A percentile compares a stretch with the other conserved stretches of the same genome.
Conservation (phyloP, 2,329 filamentous ascomycete species). For the Fusarium haematococcum region DNA sequence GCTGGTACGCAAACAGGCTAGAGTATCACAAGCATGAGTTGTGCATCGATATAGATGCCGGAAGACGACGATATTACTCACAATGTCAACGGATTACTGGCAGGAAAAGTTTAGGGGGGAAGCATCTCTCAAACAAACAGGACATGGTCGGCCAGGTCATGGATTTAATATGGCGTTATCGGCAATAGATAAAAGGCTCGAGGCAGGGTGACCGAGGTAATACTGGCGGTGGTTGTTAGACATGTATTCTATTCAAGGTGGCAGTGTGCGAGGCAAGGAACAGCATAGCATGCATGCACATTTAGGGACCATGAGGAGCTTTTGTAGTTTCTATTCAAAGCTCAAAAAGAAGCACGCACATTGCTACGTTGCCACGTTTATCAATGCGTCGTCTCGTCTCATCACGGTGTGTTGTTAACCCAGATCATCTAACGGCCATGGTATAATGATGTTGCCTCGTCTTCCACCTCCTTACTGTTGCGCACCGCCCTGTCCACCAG, state of each 20-base stretch:
- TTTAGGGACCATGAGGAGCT: conserved; percentile 12
- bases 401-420: conserved; percentile 13
- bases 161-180: not conserved
- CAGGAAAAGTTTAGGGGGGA: not conserved
- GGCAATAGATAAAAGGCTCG: conserved; percentile 17
- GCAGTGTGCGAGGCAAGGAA: not conserved
- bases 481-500: conserved; percentile 44
- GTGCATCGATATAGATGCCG: not conserved
- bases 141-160: not conserved
- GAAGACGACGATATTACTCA: not conserved
- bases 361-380: conserved; percentile 32
- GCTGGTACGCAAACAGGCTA: conserved; percentile 3
- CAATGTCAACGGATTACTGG: not conserved
- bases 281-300: not conserved
- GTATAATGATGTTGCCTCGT: conserved; percentile 38
- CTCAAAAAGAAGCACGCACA: conserved; percentile 19
- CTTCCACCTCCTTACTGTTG: conserved; percentile 36
- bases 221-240: not conserved
- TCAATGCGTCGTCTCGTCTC: conserved; percentile 33
- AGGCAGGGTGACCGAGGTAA: not conserved
- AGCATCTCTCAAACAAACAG: not conserved
- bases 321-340: conserved; percentile 39
- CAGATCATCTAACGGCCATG: conserved; percentile 27
- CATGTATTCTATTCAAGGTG: not conserved
- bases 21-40: conserved; percentile 1